Percentiles rank a stretch among this genome's conserved stretches.
phyloP scores from a whole-genome alignment of 2,329 filamentous ascomycete species.

The Geosmithia flava region DNA sequence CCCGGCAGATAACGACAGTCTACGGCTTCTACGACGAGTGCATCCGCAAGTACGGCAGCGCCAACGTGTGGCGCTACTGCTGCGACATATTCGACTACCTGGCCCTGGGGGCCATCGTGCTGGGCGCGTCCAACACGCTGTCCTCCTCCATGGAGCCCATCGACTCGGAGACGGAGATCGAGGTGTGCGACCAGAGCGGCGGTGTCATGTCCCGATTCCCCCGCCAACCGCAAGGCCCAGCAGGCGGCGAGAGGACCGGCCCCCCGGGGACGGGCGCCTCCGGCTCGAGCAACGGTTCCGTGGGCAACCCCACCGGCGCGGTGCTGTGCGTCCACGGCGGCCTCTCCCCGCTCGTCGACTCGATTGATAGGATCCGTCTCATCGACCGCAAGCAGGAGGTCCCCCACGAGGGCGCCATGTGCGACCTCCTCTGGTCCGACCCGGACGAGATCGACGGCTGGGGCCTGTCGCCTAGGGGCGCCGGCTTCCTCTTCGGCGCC shows the following conservation, averaged over 20 bases:
- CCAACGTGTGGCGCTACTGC: conserved; percentile 95
- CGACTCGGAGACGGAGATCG: conserved; percentile 76
- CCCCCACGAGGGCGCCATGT: conserved; percentile 97
- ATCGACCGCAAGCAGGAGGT: conserved; percentile 97
- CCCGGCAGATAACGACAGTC: conserved; percentile 90
- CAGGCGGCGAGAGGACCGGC: conserved; percentile 34
- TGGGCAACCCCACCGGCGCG: conserved; percentile 62
- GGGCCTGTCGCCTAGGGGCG: conserved; percentile 86
- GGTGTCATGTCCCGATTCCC: conserved; percentile 64
- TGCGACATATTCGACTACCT: conserved; percentile 98
- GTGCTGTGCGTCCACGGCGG: conserved; percentile 95
- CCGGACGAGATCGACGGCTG: conserved; percentile 97
- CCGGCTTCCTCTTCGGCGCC: conserved; percentile 88
- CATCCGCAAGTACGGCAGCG: conserved; percentile 86
- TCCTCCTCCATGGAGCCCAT: conserved; percentile 32
- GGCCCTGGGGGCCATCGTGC: conserved; percentile 75
- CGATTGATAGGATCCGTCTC: conserved; percentile 87
- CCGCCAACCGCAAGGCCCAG: conserved; percentile 23
- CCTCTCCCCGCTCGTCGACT: conserved; percentile 80
- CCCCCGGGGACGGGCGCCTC: conserved; percentile 72
- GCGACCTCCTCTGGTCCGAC: conserved; percentile 94
- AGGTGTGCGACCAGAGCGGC: conserved; percentile 78
- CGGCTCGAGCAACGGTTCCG: conserved; percentile 49
- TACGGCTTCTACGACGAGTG: conserved; percentile 99
- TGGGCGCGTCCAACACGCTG: conserved; percentile 67